A percentile compares a stretch with the other conserved stretches of the same genome.
Evolutionary conservation across 768 basidiomycete species (phyloP).

Genomic region (Auriscalpium microsporum): DNA sequence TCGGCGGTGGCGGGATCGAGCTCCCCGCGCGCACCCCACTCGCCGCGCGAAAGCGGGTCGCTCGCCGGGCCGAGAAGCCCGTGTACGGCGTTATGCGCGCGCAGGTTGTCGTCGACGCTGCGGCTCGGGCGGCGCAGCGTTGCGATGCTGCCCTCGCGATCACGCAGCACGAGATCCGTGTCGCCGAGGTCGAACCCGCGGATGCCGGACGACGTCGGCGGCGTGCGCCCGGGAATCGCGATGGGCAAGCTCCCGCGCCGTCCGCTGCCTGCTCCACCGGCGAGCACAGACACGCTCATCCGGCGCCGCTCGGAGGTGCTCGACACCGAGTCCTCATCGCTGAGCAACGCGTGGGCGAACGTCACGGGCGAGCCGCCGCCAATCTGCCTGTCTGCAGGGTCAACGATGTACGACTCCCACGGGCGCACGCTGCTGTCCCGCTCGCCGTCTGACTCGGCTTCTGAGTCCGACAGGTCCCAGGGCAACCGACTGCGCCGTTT

Average conservation of each 20-base stretch:
- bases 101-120: constrained; percentile 3
- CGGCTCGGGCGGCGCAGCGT: constrained; percentile 4
- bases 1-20: background rate
- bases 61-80: background rate
- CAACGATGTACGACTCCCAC: background rate
- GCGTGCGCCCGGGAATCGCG: background rate
- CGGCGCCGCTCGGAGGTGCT: background rate
- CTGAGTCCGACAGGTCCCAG: background rate
- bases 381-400: background rate
- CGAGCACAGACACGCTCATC: background rate
- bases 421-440: background rate
- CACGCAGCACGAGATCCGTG: background rate
- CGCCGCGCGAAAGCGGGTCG: background rate
- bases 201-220: background rate
- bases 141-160: constrained; percentile 2
- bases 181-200: background rate
- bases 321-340: constrained; percentile 1
- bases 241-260: constrained; percentile 1
- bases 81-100: background rate
- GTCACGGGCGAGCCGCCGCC: background rate
- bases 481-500: background rate
- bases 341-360: background rate
- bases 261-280: background rate
- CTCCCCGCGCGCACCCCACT: background rate
- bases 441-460: constrained; percentile 1